Evolutionary conservation across 257 asterid genomes (phyloP).

Genomic region (Linderniella brevidens): DNA sequence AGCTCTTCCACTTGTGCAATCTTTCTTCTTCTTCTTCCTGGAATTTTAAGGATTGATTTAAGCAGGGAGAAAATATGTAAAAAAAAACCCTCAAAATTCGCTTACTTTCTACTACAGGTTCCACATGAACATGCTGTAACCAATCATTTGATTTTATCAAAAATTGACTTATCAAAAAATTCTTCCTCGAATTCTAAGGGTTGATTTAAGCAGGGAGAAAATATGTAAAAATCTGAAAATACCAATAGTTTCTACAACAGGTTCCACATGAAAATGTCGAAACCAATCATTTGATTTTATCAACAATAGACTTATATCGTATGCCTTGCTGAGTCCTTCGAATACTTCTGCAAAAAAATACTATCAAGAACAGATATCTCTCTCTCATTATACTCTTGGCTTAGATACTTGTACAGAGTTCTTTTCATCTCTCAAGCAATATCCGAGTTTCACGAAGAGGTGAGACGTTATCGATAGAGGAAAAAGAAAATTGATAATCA

Average conservation of each 20-base stretch:
- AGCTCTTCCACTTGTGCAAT: constrained; percentile 52
- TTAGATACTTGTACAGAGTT: too few species aligned
- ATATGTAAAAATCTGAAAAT: not conserved
- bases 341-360: too few species aligned
- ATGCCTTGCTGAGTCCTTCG: too few species aligned
- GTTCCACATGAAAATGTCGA: not conserved
- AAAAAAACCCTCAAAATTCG: too few species aligned
- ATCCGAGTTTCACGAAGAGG: too few species aligned
- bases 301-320: not conserved
- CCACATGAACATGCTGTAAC: not conserved
- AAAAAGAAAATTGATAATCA: too few species aligned
- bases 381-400: too few species aligned
- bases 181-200: constrained; percentile 40
- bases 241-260: too few species aligned
- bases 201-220: constrained; percentile 10
- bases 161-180: not conserved
- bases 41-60: constrained; percentile 11
- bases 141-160: not conserved
- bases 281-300: not conserved
- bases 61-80: constrained; percentile 3
- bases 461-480: too few species aligned
- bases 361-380: too few species aligned
- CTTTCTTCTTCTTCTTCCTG: constrained; percentile 94
- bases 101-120: too few species aligned
- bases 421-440: too few species aligned